A percentile compares a stretch with the other conserved stretches of the same genome.
These are phyloP conservation scores for Penicillium cosmopolitanum DNA, from an alignment of 495 filamentous ascomycete species.

Conservation along the genomic window DNA sequence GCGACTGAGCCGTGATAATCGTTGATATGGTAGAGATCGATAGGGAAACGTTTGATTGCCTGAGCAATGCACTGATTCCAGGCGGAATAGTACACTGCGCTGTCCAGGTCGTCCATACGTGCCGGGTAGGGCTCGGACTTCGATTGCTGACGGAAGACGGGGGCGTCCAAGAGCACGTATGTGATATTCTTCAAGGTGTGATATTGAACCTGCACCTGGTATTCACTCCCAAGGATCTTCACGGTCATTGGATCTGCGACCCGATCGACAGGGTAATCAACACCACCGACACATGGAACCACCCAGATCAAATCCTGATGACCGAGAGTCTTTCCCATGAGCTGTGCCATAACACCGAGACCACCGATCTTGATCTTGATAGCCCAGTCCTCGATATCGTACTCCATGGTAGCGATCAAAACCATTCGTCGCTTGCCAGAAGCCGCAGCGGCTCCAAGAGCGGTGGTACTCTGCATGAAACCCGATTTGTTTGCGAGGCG, in stretches of 20 bases:
- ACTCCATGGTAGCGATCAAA: constrained; percentile 73
- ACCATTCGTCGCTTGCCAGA: constrained; percentile 54
- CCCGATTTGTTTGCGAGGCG: constrained; percentile 45
- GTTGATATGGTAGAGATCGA: constrained; percentile 80
- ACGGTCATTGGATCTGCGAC: constrained; percentile 65
- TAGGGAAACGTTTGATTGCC: constrained; percentile 61
- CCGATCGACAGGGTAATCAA: constrained; percentile 67
- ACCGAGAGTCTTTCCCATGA: constrained; percentile 70
- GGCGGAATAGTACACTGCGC: constrained; percentile 71
- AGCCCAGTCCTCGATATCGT: constrained; percentile 71
- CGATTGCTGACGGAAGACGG: constrained; percentile 71
- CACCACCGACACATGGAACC: constrained; percentile 68
- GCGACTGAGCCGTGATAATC: constrained; percentile 78
- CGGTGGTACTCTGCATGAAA: constrained; percentile 48
- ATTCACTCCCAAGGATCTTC: constrained; percentile 63
- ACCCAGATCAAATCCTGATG: constrained; percentile 76
- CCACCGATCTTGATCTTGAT: constrained; percentile 79
- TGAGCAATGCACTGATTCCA: constrained; percentile 75
- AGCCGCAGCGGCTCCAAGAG: constrained; percentile 39
- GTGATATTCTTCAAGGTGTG: constrained; percentile 70
- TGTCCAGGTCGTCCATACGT: constrained; percentile 75
- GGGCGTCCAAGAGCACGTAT: constrained; percentile 71
- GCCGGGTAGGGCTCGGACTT: constrained; percentile 70
- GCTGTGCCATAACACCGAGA: constrained; percentile 69
- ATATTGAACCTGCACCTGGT: constrained; percentile 69